Evolutionary conservation across 177 flowering plant genomes (phyloP), one percentile per base, ranked within the genome.

Genomic region (Telopea speciosissima): DNA sequence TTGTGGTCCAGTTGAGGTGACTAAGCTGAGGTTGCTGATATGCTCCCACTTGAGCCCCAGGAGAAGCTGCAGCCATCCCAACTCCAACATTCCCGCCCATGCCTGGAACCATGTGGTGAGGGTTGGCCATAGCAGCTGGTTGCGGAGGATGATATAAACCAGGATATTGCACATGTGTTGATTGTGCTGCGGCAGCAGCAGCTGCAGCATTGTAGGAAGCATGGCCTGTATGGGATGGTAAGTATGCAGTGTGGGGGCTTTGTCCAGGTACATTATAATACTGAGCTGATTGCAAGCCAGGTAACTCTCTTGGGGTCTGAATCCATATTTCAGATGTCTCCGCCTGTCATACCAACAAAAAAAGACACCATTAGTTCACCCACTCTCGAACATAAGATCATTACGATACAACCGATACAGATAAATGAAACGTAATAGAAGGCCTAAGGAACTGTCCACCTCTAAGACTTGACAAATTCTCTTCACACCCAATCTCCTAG

Each of bases 261-360:
- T 90, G 97, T 60, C 88, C 91, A 21, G 90, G 76, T 82, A 95
- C 75, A 74, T 88, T 90, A 80, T 88, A 95, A 76, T 88, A 94
- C 60, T 89, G 86, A 44, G 85, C 75, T 3, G 97, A 85, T 61
- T 90, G 99, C 84, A 92, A 1, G 21, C 89, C 82, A 1, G 88
- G 79, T 45, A 83, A 66, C 31, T 90, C 99, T 79, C 97, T 83
- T 5, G 90, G 88, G 67, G 87, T 88, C 79, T 87, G 94, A 64
- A 95, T 78, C 99, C 99, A 90, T 13, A 91, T 73, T 81, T 92
- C 97, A 4, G 97, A 89, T 56, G 92, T 76, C 73, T 92, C 97
- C 0, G 90, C 97, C 99, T 95, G 88, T 65, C 36, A 79, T 44
- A 40, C 3, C 23, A n/a, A 8, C 42, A 52, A 33, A 23, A 42